These are phyloP conservation scores for Solanum clarkiae DNA, from an alignment of 257 asterid genomes.

Conservation along the genomic window DNA sequence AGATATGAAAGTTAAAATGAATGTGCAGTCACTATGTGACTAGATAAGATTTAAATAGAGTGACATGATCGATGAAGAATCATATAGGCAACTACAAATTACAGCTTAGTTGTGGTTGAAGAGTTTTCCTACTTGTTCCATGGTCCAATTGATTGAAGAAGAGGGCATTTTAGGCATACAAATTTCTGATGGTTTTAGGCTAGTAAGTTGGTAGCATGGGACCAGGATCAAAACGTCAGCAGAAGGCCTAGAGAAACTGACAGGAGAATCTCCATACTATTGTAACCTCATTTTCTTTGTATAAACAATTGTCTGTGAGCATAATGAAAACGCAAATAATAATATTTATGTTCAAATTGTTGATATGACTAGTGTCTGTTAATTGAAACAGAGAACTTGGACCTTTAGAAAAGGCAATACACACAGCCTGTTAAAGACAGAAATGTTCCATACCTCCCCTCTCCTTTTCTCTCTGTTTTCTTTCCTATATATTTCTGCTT, in stretches of 20 bases:
- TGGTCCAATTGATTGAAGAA: background rate
- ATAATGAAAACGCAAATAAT: background rate
- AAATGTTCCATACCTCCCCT: slow-evolving; percentile 23
- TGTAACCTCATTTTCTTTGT: slow-evolving; percentile 6
- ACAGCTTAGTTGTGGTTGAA: background rate
- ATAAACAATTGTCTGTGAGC: background rate
- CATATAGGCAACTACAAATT: no score
- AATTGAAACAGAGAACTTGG: slow-evolving; percentile 24
- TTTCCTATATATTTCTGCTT: slow-evolving; percentile 3
- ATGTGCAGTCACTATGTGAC: background rate
- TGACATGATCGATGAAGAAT: background rate
- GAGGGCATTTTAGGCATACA: background rate
- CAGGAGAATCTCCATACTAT: slow-evolving; percentile 18
- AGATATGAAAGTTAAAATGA: background rate
- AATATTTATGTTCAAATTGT: slow-evolving; percentile 11
- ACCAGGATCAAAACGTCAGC: slow-evolving; percentile 17
- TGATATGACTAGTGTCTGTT: slow-evolving; percentile 21
- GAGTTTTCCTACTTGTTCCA: background rate
- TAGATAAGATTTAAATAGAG: background rate
- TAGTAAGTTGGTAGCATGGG: background rate
- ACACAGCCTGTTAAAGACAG: slow-evolving; percentile 30
- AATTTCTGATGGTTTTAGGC: background rate
- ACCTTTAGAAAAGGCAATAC: slow-evolving; percentile 11
- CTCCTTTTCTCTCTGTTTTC: slow-evolving; percentile 4
- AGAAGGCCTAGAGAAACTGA: slow-evolving; percentile 20